A percentile compares a stretch with the other conserved stretches of the same genome.
phyloP scores from a whole-genome alignment of 2,329 filamentous ascomycete species.

The Cyphellophora europaea region DNA sequence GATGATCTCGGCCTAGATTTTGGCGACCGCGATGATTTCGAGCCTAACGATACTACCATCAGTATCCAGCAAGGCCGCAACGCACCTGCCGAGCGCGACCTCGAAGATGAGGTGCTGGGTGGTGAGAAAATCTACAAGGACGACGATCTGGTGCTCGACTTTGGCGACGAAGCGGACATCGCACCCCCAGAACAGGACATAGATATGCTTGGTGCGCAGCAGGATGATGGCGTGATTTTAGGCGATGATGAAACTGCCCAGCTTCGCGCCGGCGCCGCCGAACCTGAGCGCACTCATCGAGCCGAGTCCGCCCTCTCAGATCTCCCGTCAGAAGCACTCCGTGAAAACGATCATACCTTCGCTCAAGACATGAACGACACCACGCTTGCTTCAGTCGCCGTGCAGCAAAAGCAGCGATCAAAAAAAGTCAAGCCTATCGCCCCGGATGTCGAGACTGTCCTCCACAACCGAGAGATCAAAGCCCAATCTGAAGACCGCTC shows the following conservation, averaged over 20 bases:
- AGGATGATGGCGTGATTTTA: constrained; percentile 43
- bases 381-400: constrained; percentile 39
- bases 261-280: constrained; percentile 21
- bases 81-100: constrained; percentile 56
- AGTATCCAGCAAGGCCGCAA: constrained; percentile 89
- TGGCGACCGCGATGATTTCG: constrained; percentile 55
- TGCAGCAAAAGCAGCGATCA: constrained; percentile 61
- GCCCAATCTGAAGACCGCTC: constrained; percentile 78
- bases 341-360: constrained; percentile 56
- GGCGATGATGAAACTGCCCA: constrained; percentile 42
- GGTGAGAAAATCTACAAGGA: constrained; percentile 45
- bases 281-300: constrained; percentile 27
- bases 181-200: constrained; percentile 27
- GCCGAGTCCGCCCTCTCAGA: constrained; percentile 46
- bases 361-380: constrained; percentile 38
- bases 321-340: constrained; percentile 40
- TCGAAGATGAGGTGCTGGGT: constrained; percentile 53
- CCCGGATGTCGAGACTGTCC: constrained; percentile 71
- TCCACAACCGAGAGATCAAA: constrained; percentile 69
- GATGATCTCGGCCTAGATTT: constrained; percentile 69
- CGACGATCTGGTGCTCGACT: constrained; percentile 44
- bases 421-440: constrained; percentile 74
- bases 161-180: constrained; percentile 32
- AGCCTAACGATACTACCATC: constrained; percentile 53
- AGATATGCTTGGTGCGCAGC: constrained; percentile 39